phyloP scores from a whole-genome alignment of 2,329 filamentous ascomycete species.

The Pseudogymnoascus sp. region DNA sequence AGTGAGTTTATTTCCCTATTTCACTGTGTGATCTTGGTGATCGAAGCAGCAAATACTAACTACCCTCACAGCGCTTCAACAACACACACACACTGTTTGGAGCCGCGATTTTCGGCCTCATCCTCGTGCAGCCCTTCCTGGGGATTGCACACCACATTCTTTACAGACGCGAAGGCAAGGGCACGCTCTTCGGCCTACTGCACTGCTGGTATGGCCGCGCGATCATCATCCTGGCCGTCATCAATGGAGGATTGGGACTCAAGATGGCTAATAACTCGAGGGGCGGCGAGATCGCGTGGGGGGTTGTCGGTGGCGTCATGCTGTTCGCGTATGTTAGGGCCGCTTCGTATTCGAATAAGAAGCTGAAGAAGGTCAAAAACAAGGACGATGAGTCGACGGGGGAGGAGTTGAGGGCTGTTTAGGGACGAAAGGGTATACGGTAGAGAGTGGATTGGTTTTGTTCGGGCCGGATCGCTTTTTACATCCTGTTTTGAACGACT shows the following conservation, averaged over 20 bases:
- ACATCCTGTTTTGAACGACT: neutral
- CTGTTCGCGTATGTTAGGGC: conserved; percentile 40
- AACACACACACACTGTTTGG: conserved; percentile 25
- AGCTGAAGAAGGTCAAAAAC: neutral
- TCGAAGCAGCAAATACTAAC: neutral
- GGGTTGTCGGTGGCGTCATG: conserved; percentile 47
- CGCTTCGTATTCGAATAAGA: neutral
- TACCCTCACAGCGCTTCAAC: conserved; percentile 42
- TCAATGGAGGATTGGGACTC: conserved; percentile 60
- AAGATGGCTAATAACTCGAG: conserved; percentile 36
- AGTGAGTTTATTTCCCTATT: conserved; percentile 35
- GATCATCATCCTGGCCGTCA: conserved; percentile 51
- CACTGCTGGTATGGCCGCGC: conserved; percentile 61
- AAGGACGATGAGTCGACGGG: neutral
- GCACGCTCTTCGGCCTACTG: conserved; percentile 44
- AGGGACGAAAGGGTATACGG: neutral
- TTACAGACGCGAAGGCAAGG: conserved; percentile 34
- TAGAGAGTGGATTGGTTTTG: neutral
- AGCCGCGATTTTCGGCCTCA: conserved; percentile 52
- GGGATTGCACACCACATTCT: conserved; percentile 53
- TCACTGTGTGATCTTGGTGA: neutral
- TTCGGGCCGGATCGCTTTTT: neutral
- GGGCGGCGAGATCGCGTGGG: conserved; percentile 47
- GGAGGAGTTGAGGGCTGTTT: neutral
- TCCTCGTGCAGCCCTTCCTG: conserved; percentile 53